phyloP scores from a whole-genome alignment of 2,329 filamentous ascomycete species.

The Neofusicoccum sp. region DNA sequence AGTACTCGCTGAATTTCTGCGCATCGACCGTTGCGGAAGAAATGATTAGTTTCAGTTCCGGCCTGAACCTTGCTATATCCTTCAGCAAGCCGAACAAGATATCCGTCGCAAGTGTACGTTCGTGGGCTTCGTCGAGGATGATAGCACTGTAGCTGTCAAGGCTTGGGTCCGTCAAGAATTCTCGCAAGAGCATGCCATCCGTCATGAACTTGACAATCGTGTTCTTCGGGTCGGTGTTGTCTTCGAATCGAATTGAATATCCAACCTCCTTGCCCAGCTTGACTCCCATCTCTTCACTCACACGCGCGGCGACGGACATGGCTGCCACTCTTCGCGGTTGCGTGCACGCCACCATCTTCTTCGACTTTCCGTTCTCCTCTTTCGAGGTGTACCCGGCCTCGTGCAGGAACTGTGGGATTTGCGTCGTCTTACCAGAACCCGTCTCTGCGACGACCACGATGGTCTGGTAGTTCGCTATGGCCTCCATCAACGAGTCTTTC shows the following conservation, averaged over 20 bases:
- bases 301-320: conserved; percentile 96
- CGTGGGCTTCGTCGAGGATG: conserved; percentile 98
- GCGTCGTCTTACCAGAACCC: conserved; percentile 93
- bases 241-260: conserved; percentile 93
- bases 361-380: conserved; percentile 57
- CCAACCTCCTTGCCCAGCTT: conserved; percentile 91
- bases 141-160: conserved; percentile 80
- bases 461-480: conserved; percentile 82
- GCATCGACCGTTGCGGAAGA: conserved; percentile 95
- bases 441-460: conserved; percentile 94
- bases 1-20: conserved; percentile 87
- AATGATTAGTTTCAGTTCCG: conserved; percentile 87
- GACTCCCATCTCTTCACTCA: conserved; percentile 89
- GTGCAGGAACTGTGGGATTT: conserved; percentile 89
- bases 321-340: conserved; percentile 94
- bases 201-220: conserved; percentile 96
- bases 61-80: conserved; percentile 79
- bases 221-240: conserved; percentile 88
- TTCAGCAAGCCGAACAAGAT: conserved; percentile 87
- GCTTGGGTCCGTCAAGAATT: conserved; percentile 87
- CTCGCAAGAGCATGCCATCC: conserved; percentile 89
- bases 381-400: conserved; percentile 79
- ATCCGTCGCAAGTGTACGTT: conserved; percentile 88
- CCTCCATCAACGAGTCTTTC: conserved; percentile 81
- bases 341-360: conserved; percentile 86